These are phyloP conservation scores for Crucibulum laeve DNA, from an alignment of 768 basidiomycete species.

Conservation along the genomic window DNA sequence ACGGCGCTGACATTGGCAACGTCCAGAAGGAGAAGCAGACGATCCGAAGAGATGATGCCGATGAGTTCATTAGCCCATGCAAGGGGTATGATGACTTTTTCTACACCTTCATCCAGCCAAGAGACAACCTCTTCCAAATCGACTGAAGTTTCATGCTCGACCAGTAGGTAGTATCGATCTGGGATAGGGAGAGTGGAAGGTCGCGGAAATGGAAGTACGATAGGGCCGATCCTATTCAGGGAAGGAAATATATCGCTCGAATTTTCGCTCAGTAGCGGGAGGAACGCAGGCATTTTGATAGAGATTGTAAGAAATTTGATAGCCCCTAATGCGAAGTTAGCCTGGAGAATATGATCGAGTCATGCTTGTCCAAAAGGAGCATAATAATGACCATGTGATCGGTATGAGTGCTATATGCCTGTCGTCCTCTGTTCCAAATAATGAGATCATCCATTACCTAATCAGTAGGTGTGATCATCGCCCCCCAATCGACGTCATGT, in stretches of 20 bases:
- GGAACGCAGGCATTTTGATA: conserved; percentile 45
- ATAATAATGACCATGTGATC: too few relatives aligned
- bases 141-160: conserved; percentile 42
- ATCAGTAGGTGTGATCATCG: too few relatives aligned
- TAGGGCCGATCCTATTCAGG: conserved; percentile 72
- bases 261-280: conserved; percentile 54
- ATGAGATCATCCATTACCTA: too few relatives aligned
- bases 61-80: conserved; percentile 64
- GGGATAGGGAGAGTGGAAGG: conserved; percentile 25
- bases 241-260: conserved; percentile 49
- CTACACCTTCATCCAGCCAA: conserved; percentile 73
- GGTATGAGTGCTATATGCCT: too few relatives aligned
- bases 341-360: not conserved
- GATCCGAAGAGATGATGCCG: conserved; percentile 61
- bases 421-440: too few relatives aligned
- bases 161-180: conserved; percentile 45
- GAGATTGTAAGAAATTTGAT: not conserved
- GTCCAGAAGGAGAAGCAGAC: conserved; percentile 75
- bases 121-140: conserved; percentile 53
- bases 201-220: conserved; percentile 47
- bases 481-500: too few relatives aligned
- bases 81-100: conserved; percentile 74
- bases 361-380: too few relatives aligned
- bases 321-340: not conserved
- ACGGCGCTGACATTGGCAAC: conserved; percentile 70